Evolutionary conservation across 768 basidiomycete genomes (phyloP), one percentile per base, ranked within the genome.

Genomic region (Pleurotus giganteus): DNA sequence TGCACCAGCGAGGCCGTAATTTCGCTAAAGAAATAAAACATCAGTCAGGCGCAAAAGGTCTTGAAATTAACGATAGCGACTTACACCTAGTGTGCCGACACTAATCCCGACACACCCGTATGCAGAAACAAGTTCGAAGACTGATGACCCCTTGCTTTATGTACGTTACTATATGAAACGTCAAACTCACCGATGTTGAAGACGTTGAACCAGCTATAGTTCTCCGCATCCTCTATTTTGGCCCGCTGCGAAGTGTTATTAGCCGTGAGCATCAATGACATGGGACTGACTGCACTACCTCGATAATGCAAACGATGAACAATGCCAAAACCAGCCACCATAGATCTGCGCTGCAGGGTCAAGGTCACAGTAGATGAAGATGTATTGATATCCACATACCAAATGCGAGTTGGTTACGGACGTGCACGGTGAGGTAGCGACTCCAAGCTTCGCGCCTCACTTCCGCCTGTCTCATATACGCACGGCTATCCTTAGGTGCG

Each of bases 271-370:
- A 43, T 23, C 17, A 23, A 45, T 2, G 42, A 12, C 53, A 49
- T 45, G 12, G 4, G 31, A 15, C 6, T 19, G 15, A 23, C n/a
- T 19, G 9, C 15, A 78, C 53, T 57, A 91, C 92, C 80, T 98
- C 96, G 57, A 96, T 85, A 59, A 98, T 96, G 66, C 94, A 97
- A 37, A 98, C 76, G 1, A 96, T 68, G 71, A 94, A 94, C 12
- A 98, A 69, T 0, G 91, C 93, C 11, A 92, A 67, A 0, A 76
- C 89, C n/a, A 98, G 69, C 94, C 93, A 97, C 95, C 95, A 97
- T 81, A 97, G 92, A 69, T 97, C 94, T 94, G 58, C 6, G 53
- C 15, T 11, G n/a, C 44, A 39, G 55, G 55, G 8, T 47, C 11
- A 49, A 54, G n/a, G 24, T 5, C 31, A 29, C 23, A 15, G 51